Conservation (phyloP, 345 rosid species). For the Nasturtium officinale region DNA sequence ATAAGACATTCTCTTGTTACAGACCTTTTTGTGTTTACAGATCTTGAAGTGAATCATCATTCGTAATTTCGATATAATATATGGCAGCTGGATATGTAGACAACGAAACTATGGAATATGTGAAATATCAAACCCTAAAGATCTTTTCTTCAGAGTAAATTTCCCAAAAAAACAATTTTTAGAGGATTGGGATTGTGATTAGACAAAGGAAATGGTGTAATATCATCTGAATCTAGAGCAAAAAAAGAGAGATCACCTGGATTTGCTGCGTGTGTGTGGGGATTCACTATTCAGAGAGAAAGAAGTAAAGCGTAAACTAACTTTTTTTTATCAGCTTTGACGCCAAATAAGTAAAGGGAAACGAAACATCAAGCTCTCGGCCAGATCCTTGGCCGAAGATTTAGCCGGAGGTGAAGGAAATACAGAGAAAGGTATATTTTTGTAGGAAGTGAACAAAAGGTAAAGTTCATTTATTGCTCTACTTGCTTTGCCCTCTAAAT, state of each 20-base stretch:
- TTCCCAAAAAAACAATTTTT: neutral
- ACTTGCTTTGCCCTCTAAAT: neutral
- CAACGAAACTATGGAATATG: slow-evolving; percentile 20
- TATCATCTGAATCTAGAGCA: slow-evolving; percentile 23
- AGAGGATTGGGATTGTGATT: neutral
- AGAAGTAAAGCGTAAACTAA: neutral
- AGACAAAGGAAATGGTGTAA: neutral
- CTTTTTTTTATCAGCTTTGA: slow-evolving; percentile 29
- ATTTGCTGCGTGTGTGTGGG: slow-evolving; percentile 11
- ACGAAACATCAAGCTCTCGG: slow-evolving; percentile 24
- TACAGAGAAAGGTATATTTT: slow-evolving; percentile 25
- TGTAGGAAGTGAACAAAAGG: slow-evolving; percentile 21
- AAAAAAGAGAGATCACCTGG: slow-evolving; percentile 35
- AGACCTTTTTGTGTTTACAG: neutral
- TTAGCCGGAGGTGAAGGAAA: slow-evolving; percentile 31
- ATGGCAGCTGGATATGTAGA: slow-evolving; percentile 1
- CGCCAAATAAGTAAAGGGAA: slow-evolving; percentile 26
- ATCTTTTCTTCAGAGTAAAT: slow-evolving; percentile 10
- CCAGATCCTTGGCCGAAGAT: slow-evolving; percentile 40
- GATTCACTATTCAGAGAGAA: slow-evolving; percentile 8
- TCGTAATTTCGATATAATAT: neutral
- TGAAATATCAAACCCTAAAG: slow-evolving; percentile 21
- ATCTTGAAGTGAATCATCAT: slow-evolving; percentile 25
- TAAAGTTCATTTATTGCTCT: slow-evolving; percentile 25
- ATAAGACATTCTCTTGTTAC: neutral